Conservation (phyloP, 2,329 filamentous ascomycete genomes). For the Shiraia bambusicola region DNA sequence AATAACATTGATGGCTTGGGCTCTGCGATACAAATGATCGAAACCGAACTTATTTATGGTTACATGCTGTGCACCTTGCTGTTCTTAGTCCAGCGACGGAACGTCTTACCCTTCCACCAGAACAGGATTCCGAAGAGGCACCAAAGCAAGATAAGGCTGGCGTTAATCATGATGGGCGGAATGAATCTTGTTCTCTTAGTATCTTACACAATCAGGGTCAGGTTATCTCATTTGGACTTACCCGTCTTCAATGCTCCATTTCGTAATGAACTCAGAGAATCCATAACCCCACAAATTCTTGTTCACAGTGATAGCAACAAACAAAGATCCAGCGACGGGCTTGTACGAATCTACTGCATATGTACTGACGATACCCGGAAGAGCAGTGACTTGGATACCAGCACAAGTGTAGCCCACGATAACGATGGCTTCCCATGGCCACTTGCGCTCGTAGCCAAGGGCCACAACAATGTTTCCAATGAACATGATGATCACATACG, state of each 20-base stretch:
- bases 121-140: constrained; percentile 58
- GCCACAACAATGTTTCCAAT: constrained; percentile 60
- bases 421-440: constrained; percentile 59
- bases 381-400: constrained; percentile 61
- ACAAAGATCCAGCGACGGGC: constrained; percentile 60
- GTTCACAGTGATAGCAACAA: constrained; percentile 63
- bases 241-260: constrained; percentile 53
- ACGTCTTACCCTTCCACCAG: constrained; percentile 60
- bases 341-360: constrained; percentile 68
- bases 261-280: constrained; percentile 57
- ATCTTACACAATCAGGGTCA: neutral
- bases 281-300: constrained; percentile 67
- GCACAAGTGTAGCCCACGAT: constrained; percentile 60
- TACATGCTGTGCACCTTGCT: constrained; percentile 58
- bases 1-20: neutral
- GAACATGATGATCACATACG: constrained; percentile 59
- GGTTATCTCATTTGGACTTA: constrained; percentile 26
- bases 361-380: constrained; percentile 60
- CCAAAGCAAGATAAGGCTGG: constrained; percentile 55
- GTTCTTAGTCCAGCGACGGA: constrained; percentile 58
- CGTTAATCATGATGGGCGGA: constrained; percentile 62
- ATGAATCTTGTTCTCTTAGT: constrained; percentile 42
- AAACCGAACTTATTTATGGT: neutral
- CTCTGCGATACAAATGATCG: neutral
- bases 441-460: constrained; percentile 55